Base-by-base conservation (phyloP, 306 rosid genomes). In the Abrus precatorius region DNA sequence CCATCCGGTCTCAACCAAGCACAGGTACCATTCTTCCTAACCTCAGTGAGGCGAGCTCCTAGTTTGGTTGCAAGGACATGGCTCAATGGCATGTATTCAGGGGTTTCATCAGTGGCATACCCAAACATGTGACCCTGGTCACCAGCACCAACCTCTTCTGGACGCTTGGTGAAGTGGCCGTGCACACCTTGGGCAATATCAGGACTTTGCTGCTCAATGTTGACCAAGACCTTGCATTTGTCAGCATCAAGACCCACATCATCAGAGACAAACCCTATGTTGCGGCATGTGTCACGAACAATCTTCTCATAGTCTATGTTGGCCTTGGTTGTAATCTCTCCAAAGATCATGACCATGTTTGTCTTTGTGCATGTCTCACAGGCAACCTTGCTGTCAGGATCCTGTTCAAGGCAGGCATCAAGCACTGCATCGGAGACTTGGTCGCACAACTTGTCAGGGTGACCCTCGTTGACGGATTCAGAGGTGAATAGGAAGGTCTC, bases 401-500 rank as follows among this genome's bases (percentile, higher is more conserved):
- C 71, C 71, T 65, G 71, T 40, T 65, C 71, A 20, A 65, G 72
- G 72, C 72, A 65, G 14, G 72, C 72, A 65, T 65, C 72, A 20
- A 65, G 72, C 72, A 65, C 72, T 65, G 72, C 72, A 27, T 65
- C 72, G 1, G 72, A 65, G 52, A 65, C 43, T 38, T 74, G 80
- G 41, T 81, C 89, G 28, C 89, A 86, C 14, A 82, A 85, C 83
- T 86, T 86, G 86, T 86, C 89, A 29, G 89, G 89, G 80, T 86
- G 89, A 34, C 87, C 89, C 89, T 86, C 89, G 5, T 86, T 86
- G 64, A 86, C 87, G 28, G 89, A 86, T 74, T 86, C 89, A 3
- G 89, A 85, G 30, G 89, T 85, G 63, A 82, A 85, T 6, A 85
- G 71, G 14, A 65, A 65, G 9, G 71, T 65, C 71, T 65, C 71